These are phyloP conservation scores for Suhomyces taliae DNA, from an alignment of 1,139 yeast genomes.

Conservation along the genomic window DNA sequence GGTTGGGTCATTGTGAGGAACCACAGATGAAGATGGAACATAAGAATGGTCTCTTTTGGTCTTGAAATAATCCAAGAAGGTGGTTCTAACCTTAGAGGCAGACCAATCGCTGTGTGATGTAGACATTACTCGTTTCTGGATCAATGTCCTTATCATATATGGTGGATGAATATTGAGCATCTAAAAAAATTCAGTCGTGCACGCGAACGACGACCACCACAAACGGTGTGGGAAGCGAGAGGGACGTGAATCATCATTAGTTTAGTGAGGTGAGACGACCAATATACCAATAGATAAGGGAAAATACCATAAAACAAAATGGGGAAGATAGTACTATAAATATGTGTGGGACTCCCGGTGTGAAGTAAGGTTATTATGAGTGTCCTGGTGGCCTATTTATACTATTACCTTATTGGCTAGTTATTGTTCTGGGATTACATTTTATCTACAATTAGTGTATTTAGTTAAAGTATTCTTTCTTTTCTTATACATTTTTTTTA, in stretches of 20 bases:
- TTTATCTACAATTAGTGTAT: too few species aligned
- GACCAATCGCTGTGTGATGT: slow-evolving; percentile 49
- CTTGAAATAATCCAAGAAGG: slow-evolving; percentile 81
- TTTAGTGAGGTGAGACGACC: too few species aligned
- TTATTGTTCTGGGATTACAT: too few species aligned
- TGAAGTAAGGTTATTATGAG: too few species aligned
- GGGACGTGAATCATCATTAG: background rate
- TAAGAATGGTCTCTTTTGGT: slow-evolving; percentile 64
- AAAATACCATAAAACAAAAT: too few species aligned
- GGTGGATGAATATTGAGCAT: background rate
- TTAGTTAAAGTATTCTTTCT: too few species aligned
- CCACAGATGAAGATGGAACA: slow-evolving; percentile 91
- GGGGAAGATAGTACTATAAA: too few species aligned
- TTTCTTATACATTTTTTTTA: too few species aligned
- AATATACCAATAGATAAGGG: too few species aligned
- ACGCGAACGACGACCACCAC: background rate
- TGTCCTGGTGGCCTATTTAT: too few species aligned
- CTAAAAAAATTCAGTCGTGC: slow-evolving; percentile 8
- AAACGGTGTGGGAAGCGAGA: slow-evolving; percentile 1
- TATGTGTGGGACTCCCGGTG: too few species aligned
- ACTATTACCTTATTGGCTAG: too few species aligned
- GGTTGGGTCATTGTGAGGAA: slow-evolving; percentile 98
- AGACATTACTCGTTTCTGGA: slow-evolving; percentile 19
- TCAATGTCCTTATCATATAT: slow-evolving; percentile 17
- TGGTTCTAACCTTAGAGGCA: slow-evolving; percentile 75